A percentile compares a stretch with the other conserved stretches of the same genome.
Conservation (phyloP, 2,329 filamentous ascomycete genomes). For the Graphilbum fragrans region DNA sequence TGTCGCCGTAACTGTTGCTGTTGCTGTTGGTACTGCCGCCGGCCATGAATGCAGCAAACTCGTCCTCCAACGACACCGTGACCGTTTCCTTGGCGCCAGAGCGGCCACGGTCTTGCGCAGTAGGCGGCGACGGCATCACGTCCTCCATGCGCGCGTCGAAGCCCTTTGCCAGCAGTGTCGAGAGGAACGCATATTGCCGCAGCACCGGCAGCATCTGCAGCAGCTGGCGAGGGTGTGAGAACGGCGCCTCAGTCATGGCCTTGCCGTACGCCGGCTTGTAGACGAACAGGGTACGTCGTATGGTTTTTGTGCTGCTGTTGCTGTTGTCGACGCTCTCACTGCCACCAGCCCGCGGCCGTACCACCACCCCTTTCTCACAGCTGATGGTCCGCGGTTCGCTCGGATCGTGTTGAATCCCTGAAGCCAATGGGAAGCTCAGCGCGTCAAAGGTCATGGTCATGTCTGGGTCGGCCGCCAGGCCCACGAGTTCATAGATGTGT, state of each 20-base stretch:
- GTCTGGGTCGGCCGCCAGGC: conserved; percentile 28
- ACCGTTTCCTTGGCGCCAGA: not conserved
- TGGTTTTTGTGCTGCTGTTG: conserved; percentile 20
- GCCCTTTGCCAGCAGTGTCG: conserved; percentile 48
- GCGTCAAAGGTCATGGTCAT: conserved; percentile 41
- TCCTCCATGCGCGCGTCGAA: conserved; percentile 32
- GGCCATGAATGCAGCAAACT: conserved; percentile 13
- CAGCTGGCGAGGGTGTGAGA: conserved; percentile 67
- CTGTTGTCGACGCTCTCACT: conserved; percentile 10
- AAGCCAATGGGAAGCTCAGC: conserved; percentile 41
- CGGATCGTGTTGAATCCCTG: conserved; percentile 36
- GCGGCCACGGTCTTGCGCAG: conserved; percentile 1
- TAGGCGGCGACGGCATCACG: conserved; percentile 1
- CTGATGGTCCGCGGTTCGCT: conserved; percentile 45
- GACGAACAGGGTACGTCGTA: conserved; percentile 53
- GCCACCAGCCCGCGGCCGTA: conserved; percentile 9
- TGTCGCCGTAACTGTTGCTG: not conserved
- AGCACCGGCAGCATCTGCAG: conserved; percentile 61
- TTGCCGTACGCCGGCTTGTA: conserved; percentile 63
- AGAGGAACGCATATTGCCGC: conserved; percentile 63
- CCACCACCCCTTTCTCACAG: conserved; percentile 32
- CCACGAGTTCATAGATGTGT: conserved; percentile 47
- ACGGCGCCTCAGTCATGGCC: conserved; percentile 55
- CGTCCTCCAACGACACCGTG: conserved; percentile 14
- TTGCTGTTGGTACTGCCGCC: not conserved